Conservation (phyloP, 2,329 filamentous ascomycete genomes). For the Aureobasidium sp. region DNA sequence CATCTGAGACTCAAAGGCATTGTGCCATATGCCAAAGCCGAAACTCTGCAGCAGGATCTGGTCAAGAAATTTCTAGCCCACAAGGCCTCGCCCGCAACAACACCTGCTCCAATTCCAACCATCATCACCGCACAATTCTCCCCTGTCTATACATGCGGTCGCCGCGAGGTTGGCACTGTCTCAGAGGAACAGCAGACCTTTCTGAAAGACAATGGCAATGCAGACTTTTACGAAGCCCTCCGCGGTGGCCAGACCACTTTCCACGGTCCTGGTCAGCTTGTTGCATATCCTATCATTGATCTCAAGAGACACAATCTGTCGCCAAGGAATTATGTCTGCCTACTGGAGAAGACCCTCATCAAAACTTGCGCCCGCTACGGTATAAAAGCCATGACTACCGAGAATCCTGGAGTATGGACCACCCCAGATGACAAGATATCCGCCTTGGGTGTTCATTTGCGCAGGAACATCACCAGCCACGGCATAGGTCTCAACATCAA, state of each 20-base stretch:
- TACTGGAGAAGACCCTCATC: conserved; percentile 72
- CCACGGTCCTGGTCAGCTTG: conserved; percentile 87
- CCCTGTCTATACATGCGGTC: conserved; percentile 84
- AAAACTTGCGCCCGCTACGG: conserved; percentile 54
- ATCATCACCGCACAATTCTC: conserved; percentile 76
- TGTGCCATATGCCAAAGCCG: conserved; percentile 49
- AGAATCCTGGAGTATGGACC: conserved; percentile 79
- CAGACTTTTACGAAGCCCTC: conserved; percentile 62
- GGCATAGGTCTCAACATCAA: conserved; percentile 76
- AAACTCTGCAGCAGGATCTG: conserved; percentile 50
- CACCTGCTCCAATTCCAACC: conserved; percentile 53
- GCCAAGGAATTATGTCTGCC: conserved; percentile 67
- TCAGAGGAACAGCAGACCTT: conserved; percentile 38
- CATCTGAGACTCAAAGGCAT: conserved; percentile 53
- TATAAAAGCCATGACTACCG: conserved; percentile 56
- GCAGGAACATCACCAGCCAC: conserved; percentile 74
- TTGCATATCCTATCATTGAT: conserved; percentile 89
- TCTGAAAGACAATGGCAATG: conserved; percentile 37
- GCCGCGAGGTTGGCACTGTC: conserved; percentile 59
- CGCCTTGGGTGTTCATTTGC: conserved; percentile 83
- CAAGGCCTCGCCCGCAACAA: conserved; percentile 44
- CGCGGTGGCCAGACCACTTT: conserved; percentile 90
- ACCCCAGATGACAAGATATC: conserved; percentile 65
- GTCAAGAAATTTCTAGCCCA: conserved; percentile 52
- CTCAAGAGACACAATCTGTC: conserved; percentile 61